Conservation (phyloP, 768 basidiomycete species). For the Hebeloma cylindrosporum region DNA sequence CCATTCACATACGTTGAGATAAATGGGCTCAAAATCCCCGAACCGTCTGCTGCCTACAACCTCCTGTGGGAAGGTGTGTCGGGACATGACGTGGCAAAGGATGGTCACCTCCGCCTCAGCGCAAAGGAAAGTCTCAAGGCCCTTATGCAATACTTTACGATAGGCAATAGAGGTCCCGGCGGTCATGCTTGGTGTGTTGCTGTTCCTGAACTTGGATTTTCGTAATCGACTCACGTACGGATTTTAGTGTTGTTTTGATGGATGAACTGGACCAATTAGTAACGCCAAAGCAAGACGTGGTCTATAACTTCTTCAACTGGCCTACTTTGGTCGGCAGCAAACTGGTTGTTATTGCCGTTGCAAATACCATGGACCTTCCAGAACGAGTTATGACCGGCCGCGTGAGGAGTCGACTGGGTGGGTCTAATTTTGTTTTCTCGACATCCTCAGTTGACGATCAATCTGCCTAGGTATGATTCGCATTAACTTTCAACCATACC, state of each 20-base stretch:
- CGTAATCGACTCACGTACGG: constrained; percentile 9
- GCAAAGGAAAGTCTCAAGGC: constrained; percentile 82
- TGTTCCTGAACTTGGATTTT: constrained; percentile 3
- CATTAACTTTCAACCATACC: constrained; percentile 92
- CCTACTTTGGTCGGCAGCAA: constrained; percentile 87
- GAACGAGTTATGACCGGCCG: constrained; percentile 92
- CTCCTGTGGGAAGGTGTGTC: constrained; percentile 93
- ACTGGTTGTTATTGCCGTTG: constrained; percentile 93
- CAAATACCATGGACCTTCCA: constrained; percentile 97
- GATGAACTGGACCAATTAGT: constrained; percentile 98
- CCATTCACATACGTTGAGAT: constrained; percentile 98
- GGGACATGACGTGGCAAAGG: constrained; percentile 63
- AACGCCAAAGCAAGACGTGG: constrained; percentile 95
- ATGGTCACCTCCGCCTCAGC: constrained; percentile 65
- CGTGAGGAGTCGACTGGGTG: constrained; percentile 89
- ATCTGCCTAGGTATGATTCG: constrained; percentile 71
- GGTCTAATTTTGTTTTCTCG: constrained; percentile 19
- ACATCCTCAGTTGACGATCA: neutral
- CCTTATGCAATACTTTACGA: constrained; percentile 76
- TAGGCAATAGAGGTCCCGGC: constrained; percentile 69
- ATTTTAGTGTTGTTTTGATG: constrained; percentile 89
- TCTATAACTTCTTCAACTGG: constrained; percentile 99
- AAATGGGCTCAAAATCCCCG: constrained; percentile 91
- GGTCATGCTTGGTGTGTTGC: constrained; percentile 81
- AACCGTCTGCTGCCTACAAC: constrained; percentile 89